Evolutionary conservation across 495 filamentous ascomycete species (phyloP).

Genomic region (Hypomontagnella submonticulosa): DNA sequence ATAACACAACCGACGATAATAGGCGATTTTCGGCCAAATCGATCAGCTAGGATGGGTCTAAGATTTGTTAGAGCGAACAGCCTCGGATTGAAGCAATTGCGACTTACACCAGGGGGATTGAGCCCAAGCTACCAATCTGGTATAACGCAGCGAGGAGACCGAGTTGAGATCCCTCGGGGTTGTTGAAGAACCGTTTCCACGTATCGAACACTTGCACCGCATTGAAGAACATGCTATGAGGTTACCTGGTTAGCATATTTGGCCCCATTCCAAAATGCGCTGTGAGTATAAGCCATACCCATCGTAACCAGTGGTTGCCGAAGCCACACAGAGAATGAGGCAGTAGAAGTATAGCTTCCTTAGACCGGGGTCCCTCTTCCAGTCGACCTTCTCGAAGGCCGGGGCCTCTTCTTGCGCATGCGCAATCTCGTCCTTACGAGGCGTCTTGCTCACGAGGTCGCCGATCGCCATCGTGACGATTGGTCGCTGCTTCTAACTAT

Average conservation of each 20-base stretch:
- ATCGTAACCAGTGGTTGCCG: conserved; percentile 75
- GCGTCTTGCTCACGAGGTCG: conserved; percentile 51
- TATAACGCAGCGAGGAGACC: conserved; percentile 76
- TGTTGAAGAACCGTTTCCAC: conserved; percentile 62
- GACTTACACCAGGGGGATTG: conserved; percentile 71
- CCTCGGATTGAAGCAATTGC: not conserved
- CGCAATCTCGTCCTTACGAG: conserved; percentile 44
- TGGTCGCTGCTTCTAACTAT: conserved; percentile 7
- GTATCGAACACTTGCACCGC: conserved; percentile 62
- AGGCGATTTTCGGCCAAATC: conserved; percentile 68
- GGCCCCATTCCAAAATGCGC: not conserved
- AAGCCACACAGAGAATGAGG: conserved; percentile 68
- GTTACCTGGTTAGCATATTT: conserved; percentile 27
- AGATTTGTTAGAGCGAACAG: conserved; percentile 35
- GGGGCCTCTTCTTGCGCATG: conserved; percentile 65
- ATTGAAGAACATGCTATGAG: conserved; percentile 64
- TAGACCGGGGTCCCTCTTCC: conserved; percentile 68
- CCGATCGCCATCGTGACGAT: conserved; percentile 38
- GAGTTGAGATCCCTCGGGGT: conserved; percentile 63
- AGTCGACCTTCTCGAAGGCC: conserved; percentile 67
- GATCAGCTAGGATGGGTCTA: conserved; percentile 69
- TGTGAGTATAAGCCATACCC: conserved; percentile 50
- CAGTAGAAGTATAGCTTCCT: conserved; percentile 70
- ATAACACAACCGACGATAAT: conserved; percentile 71
- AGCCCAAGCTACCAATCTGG: conserved; percentile 71